These are phyloP conservation scores for Stachybotrys chartarum DNA, from an alignment of 2,329 filamentous ascomycete species.

Conservation along the genomic window DNA sequence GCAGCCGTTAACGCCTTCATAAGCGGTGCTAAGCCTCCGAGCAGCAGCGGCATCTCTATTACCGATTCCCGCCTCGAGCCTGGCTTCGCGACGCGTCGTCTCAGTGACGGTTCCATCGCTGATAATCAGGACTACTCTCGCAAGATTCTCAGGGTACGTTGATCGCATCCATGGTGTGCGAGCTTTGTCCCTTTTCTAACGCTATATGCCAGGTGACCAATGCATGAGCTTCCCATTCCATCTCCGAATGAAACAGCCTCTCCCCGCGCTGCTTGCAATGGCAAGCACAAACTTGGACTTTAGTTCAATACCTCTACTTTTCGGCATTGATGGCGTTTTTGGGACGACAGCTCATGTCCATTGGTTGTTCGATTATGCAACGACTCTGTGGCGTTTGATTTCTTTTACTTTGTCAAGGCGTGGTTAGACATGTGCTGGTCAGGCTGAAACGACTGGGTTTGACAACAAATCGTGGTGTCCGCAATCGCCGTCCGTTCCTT, in stretches of 20 bases:
- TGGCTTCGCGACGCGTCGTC: slow-evolving; percentile 72
- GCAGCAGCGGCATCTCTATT: slow-evolving; percentile 61
- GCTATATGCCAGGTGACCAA: slow-evolving; percentile 44
- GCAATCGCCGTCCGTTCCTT: neutral
- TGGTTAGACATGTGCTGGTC: slow-evolving; percentile 18
- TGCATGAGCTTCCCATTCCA: slow-evolving; percentile 34
- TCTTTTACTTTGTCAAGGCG: slow-evolving; percentile 21
- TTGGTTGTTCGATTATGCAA: slow-evolving; percentile 23
- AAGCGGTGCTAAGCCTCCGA: slow-evolving; percentile 55
- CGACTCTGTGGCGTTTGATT: slow-evolving; percentile 29
- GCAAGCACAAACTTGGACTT: neutral
- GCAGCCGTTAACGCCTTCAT: slow-evolving; percentile 74
- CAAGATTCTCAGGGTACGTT: slow-evolving; percentile 82
- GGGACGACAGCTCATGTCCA: slow-evolving; percentile 30
- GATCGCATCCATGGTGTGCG: neutral
- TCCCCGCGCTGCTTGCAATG: neutral
- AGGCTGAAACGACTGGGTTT: slow-evolving; percentile 10
- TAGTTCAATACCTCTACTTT: slow-evolving; percentile 10
- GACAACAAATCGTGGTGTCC: slow-evolving; percentile 1
- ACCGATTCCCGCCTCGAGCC: slow-evolving; percentile 82
- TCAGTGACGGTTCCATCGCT: slow-evolving; percentile 93
- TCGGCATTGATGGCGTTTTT: slow-evolving; percentile 36
- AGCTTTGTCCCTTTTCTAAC: neutral
- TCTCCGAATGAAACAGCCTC: neutral
- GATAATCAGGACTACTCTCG: slow-evolving; percentile 96